Evolutionary conservation across 2,329 filamentous ascomycete genomes (phyloP), one percentile per base, ranked within the genome.

Genomic region (Clathrospora elynae): DNA sequence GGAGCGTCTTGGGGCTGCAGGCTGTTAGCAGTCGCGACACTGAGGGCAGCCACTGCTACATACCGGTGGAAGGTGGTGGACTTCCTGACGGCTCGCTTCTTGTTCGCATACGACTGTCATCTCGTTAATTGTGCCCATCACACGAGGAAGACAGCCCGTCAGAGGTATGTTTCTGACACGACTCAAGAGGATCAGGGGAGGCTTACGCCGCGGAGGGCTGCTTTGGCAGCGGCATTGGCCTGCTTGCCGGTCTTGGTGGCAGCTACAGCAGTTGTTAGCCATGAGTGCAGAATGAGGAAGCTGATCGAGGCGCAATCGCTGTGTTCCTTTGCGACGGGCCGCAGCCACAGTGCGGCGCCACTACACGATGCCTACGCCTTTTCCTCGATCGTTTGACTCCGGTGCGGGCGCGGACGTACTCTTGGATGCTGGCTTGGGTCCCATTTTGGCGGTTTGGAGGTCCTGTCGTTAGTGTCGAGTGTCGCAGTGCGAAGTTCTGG

Each of bases 221-320:
- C 88, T 84, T 99, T 97, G 70, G 93, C 88, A 75, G 93, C 93
- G 73, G 86, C 85, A 71, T 85, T 87, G 78, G 93, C 93, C 84
- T 95, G 86, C 66, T 75, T 75, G 68, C 75, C 76, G 67, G 78
- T 71, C 83, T 93, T 93, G 75, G 78, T 68, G 59, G 73, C 77
- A 59, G 61, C 71, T 74, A 71, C 62, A 44, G 42, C 28, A 34
- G 30, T 46, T 55, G 58, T 66, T 59, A 68, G 65, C 57, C 16
- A 45, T 45, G 44, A 36, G 35, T 31, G 24, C 36, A 46, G 16
- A 41, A 3, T 36, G 38, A 26, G 38, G 35, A 19, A 16, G 37
- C 42, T 52, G 51, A 58, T 51, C 52, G 49, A 57, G 46, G 49
- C 51, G 58, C 53, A 53, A 57, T 36, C 49, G 55, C 44, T 34